These are phyloP conservation scores for Enteropsectra breve DNA, from an alignment of 371 early-diverging fungal species.

Conservation along the genomic window DNA sequence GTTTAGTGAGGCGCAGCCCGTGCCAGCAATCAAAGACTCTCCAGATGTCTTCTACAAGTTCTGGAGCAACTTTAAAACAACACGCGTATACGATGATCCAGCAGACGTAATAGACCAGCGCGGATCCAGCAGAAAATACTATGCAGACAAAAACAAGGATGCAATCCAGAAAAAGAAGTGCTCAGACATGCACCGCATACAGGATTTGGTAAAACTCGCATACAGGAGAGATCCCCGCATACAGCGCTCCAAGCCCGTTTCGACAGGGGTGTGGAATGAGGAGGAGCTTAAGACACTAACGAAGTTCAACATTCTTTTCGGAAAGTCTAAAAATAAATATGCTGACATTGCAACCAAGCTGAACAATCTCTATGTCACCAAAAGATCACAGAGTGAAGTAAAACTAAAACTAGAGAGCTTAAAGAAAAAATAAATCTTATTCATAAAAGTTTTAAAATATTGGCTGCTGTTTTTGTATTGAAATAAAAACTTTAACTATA, in stretches of 20 bases:
- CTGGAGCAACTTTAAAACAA: conserved; percentile 85
- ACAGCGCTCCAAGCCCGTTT: conserved; percentile 14
- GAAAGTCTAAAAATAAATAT: conserved; percentile 14
- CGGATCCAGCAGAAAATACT: conserved; percentile 39
- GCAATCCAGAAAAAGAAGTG: conserved; percentile 39
- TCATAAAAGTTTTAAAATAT: neutral
- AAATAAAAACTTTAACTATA: no score
- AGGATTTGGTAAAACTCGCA: conserved; percentile 50
- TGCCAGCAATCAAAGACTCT: conserved; percentile 69
- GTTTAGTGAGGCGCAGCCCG: conserved; percentile 74
- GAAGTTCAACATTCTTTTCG: conserved; percentile 9
- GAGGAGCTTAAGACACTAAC: conserved; percentile 10
- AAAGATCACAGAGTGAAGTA: conserved; percentile 3
- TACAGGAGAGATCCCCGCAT: conserved; percentile 57
- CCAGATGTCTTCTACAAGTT: conserved; percentile 87
- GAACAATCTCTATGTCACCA: conserved; percentile 16
- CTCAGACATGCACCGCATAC: conserved; percentile 46
- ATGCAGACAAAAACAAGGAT: conserved; percentile 44
- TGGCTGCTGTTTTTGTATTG: neutral
- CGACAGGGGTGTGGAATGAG: conserved; percentile 4
- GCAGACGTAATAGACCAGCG: conserved; percentile 67
- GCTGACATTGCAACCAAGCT: conserved; percentile 15
- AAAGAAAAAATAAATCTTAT: conserved; percentile 1
- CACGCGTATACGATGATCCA: conserved; percentile 86
- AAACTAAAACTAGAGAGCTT: conserved; percentile 13